Evolutionary conservation across 805 yeast species (phyloP), one percentile per base, ranked within the genome.

Genomic region (Wickerhamiella allomyrinae): DNA sequence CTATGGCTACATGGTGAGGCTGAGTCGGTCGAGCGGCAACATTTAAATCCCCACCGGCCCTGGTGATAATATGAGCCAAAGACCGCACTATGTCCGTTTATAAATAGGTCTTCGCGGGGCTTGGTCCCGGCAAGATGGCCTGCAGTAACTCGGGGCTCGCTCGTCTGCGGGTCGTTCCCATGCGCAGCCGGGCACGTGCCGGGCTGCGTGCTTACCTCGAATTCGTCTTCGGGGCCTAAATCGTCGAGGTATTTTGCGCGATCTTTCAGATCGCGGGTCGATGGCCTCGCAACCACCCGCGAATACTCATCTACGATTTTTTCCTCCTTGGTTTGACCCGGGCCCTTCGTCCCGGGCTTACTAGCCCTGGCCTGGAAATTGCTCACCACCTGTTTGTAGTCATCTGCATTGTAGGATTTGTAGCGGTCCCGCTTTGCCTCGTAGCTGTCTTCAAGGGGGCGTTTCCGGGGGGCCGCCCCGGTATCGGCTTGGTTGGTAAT

Each of bases 361-460:
- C 19, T 27, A 19, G 22, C 10, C n/a, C 19, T 27, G 25, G 22
- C 10, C 3, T 11, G 7, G 10, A 27, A 27, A 5, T 27, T 20
- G 2, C 27, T 31, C 13, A 44, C 17, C 2, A 44, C 40, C n/a
- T 23, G 5, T 10, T 24, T 31, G 34, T 44, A 44, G n/a, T 40
- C 19, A 3, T 23, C 37, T 2, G 38, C 36, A 13, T 41, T 41
- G 22, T 41, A 44, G 27, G 24, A 13, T 7, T 19, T 34, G 20
- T 44, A 44, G 3, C 17, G 21, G 31, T 44, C 47, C 3, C 47
- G 40, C 22, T 44, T 44, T 8, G 39, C 40, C 7, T 37, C 44
- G 17, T 38, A 44, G 10, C 20, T 17, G n/a, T 15, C 20, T 3
- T 20, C 21, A 9, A 21, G 10, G 3, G 15, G 35, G 15, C 20